These are phyloP conservation scores for Silene uniflora DNA, from an alignment of 148 eudicot genomes.

Conservation along the genomic window DNA sequence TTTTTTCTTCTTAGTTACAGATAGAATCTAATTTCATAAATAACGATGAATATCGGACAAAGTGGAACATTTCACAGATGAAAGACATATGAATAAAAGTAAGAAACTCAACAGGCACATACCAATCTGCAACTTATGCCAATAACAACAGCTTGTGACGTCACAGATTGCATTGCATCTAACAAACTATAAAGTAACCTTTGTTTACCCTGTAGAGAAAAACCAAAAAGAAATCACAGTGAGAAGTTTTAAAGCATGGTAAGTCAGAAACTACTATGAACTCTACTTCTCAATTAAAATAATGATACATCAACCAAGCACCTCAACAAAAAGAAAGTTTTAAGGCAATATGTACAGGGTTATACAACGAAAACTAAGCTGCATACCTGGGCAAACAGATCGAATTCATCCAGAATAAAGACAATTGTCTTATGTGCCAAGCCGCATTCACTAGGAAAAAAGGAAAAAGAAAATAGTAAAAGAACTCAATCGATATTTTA, in stretches of 20 bases:
- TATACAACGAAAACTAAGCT: conserved; percentile 4
- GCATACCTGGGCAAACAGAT: conserved; percentile 80
- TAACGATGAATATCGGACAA: neutral
- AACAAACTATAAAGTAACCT: conserved; percentile 83
- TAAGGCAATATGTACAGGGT: neutral
- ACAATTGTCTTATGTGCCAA: conserved; percentile 90
- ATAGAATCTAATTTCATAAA: neutral
- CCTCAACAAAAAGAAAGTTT: neutral
- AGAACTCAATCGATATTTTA: neutral
- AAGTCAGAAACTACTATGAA: neutral
- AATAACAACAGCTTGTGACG: conserved; percentile 86
- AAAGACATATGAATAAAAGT: neutral
- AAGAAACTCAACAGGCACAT: conserved; percentile 23
- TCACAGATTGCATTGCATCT: conserved; percentile 96
- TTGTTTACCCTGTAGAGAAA: conserved; percentile 84
- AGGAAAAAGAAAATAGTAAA: neutral
- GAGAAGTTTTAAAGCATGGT: neutral
- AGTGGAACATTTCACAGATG: too few species aligned
- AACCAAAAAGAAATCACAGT: neutral
- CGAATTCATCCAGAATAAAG: conserved; percentile 88
- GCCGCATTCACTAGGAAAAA: conserved; percentile 81
- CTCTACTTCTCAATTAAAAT: neutral
- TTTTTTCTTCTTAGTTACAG: too few species aligned
- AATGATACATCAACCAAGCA: neutral
- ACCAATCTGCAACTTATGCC: conserved; percentile 92